phyloP scores from a whole-genome alignment of 768 basidiomycete genomes.

The Hirschioporus abietinus region DNA sequence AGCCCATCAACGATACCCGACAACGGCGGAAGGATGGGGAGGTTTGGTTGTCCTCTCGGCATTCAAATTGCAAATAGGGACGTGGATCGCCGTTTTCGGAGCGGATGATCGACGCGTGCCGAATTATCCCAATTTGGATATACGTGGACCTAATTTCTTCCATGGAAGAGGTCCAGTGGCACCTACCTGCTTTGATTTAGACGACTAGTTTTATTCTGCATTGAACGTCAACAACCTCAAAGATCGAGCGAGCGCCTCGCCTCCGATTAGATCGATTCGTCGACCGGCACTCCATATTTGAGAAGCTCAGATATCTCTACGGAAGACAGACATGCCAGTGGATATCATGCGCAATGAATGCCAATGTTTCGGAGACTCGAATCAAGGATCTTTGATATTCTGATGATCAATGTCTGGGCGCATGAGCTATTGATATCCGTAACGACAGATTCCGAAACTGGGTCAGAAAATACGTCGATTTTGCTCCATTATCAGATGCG shows the following conservation, averaged over 20 bases:
- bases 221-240: not conserved
- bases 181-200: not conserved
- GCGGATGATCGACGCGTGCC: not conserved
- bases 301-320: not conserved
- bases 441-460: too few species aligned
- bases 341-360: too few species aligned
- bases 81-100: not conserved
- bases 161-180: not conserved
- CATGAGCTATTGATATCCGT: too few species aligned
- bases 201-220: not conserved
- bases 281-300: not conserved
- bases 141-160: not conserved
- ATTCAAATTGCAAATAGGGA: not conserved
- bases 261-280: not conserved
- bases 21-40: not conserved
- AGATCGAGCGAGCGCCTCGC: not conserved
- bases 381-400: too few species aligned
- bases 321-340: too few species aligned
- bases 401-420: too few species aligned
- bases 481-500: too few species aligned
- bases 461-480: too few species aligned
- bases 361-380: too few species aligned
- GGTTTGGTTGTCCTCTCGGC: not conserved
- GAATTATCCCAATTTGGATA: not conserved
- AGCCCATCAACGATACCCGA: not conserved